Conservation (phyloP, 2,329 filamentous ascomycete species). For the Chrysoporthe austroafricana region DNA sequence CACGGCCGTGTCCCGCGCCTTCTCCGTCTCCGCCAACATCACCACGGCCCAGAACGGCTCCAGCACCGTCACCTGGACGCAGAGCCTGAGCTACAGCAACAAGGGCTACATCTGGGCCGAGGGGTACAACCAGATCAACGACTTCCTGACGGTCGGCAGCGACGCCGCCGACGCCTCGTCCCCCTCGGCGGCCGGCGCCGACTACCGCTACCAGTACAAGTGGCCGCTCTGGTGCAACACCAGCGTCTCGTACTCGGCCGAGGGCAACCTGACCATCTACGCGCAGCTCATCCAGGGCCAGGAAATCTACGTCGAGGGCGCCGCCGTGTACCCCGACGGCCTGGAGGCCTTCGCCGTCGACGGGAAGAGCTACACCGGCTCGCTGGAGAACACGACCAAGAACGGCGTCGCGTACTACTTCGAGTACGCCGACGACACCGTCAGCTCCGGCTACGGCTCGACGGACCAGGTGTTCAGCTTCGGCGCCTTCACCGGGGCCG, state of each 20-base stretch:
- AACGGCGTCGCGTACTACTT: conserved; percentile 62
- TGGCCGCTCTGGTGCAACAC: conserved; percentile 66
- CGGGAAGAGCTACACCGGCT: conserved; percentile 37
- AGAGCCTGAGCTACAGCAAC: conserved; percentile 58
- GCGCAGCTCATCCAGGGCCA: conserved; percentile 48
- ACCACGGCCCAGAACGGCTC: conserved; percentile 46
- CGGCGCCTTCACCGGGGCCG: conserved; percentile 43
- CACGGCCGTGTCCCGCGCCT: conserved; percentile 56
- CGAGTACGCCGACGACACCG: conserved; percentile 48
- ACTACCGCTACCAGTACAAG: conserved; percentile 48
- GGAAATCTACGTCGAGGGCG: conserved; percentile 42
- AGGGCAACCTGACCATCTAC: conserved; percentile 51
- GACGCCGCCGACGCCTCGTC: conserved; percentile 33
- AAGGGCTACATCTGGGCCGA: conserved; percentile 49
- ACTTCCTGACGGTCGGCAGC: conserved; percentile 37
- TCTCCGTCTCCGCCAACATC: conserved; percentile 58
- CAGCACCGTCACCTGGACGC: conserved; percentile 55
- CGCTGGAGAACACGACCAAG: conserved; percentile 54
- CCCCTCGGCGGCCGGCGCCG: conserved; percentile 9
- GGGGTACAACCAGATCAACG: conserved; percentile 48
- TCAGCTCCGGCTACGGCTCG: conserved; percentile 55
- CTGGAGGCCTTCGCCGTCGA: conserved; percentile 56
- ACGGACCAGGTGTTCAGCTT: conserved; percentile 63
- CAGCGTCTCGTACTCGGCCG: conserved; percentile 47
- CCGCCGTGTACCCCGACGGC: conserved; percentile 58